Evolutionary conservation across 192 early-diverging fungal species (phyloP), one percentile per base, ranked within the genome.

Genomic region (Chytriomyces confervae): DNA sequence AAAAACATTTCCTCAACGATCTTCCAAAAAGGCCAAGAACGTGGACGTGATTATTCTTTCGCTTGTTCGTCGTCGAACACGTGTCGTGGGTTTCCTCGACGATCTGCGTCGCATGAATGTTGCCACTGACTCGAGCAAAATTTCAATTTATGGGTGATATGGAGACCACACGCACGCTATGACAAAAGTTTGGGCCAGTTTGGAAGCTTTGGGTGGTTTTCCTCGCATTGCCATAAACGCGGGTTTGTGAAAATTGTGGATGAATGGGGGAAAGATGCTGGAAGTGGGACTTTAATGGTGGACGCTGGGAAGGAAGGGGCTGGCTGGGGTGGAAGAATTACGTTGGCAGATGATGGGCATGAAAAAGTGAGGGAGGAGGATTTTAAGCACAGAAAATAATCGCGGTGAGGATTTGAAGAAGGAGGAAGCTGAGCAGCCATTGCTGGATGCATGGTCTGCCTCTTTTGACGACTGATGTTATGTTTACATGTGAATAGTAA

Each of bases 141-240:
- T 74, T 27, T 44, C 43, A 74, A 63, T 63, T 2, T 74, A 18
- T 74, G 72, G 72, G 72, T 63, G 23, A 27, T 74, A 61, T 48
- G 72, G 72, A 9, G 72, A 74, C 45, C 27, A 63, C 24, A 1
- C 18, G 36, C 11, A 74, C 72, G 29, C n/a, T 74, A 63, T 63
- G 20, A 45, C 18, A 74, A 44, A 9, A 44, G 72, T 63, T 46
- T 74, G 72, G 72, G 72, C 27, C 72, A 74, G 44, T 64, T 74
- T 74, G 72, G 72, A 45, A 62, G 60, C 46, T 74, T 74, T 63
- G 72, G 72, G 24, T 74, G 72, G 72, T 74, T 74, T 63, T 74
- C 7, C 45, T n/a, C n/a, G n/a, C 62, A 63, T 63, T 74, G 72
- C 48, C 44, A 63, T 8, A 36, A 62, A 23, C 10, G 20, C 9